phyloP scores from a whole-genome alignment of 2,329 filamentous ascomycete species.

The Aspergillus latus region DNA sequence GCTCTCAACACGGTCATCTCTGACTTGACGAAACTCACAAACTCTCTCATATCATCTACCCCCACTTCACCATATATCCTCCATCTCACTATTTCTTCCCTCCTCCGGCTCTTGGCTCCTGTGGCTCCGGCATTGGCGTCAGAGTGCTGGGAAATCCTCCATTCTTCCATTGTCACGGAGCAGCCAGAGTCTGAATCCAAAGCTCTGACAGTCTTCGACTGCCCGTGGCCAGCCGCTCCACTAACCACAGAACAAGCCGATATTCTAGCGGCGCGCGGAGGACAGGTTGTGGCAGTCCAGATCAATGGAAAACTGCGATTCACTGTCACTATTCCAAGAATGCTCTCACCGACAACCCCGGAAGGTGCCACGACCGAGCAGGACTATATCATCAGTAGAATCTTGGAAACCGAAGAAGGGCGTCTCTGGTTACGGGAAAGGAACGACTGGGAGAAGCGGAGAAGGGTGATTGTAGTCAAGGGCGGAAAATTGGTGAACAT shows the following conservation, averaged over 20 bases:
- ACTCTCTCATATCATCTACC: slow-evolving; percentile 56
- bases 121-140: slow-evolving; percentile 78
- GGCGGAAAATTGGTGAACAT: slow-evolving; percentile 73
- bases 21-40: slow-evolving; percentile 79
- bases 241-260: slow-evolving; percentile 39
- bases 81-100: slow-evolving; percentile 51
- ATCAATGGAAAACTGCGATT: slow-evolving; percentile 77
- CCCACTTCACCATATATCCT: slow-evolving; percentile 40
- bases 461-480: slow-evolving; percentile 65
- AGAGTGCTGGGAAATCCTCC: slow-evolving; percentile 71
- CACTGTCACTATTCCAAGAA: slow-evolving; percentile 62
- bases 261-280: slow-evolving; percentile 52
- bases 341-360: slow-evolving; percentile 41
- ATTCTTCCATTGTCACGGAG: slow-evolving; percentile 23
- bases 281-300: slow-evolving; percentile 62
- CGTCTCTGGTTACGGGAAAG: slow-evolving; percentile 55
- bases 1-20: slow-evolving; percentile 81
- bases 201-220: slow-evolving; percentile 45
- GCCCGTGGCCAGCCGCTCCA: slow-evolving; percentile 58
- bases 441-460: slow-evolving; percentile 54
- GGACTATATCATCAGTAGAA: slow-evolving; percentile 61
- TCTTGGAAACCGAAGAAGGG: slow-evolving; percentile 63
- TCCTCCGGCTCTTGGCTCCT: slow-evolving; percentile 74
- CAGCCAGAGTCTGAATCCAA: background rate
- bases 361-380: slow-evolving; percentile 40